Percentiles rank a stretch among this genome's conserved stretches.
Conservation (phyloP, 148 eudicot species). For the Simmondsia chinensis region DNA sequence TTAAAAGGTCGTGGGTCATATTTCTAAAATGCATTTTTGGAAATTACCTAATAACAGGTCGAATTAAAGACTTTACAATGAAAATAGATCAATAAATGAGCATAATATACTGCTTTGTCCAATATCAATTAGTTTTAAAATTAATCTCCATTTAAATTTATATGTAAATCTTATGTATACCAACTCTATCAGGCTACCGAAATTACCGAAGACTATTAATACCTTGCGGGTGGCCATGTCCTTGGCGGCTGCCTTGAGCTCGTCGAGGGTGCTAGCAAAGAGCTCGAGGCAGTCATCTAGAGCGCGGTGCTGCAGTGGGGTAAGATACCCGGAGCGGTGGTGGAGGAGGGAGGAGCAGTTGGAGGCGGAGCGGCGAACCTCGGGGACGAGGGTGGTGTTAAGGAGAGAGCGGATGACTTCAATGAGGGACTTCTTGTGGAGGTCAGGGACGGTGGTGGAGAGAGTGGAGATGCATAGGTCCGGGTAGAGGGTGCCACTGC, state of each 20-base stretch:
- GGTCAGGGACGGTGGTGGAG: slow-evolving; percentile 40
- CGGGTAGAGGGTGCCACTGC: slow-evolving; percentile 57
- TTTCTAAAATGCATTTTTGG: too few species aligned
- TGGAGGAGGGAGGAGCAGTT: slow-evolving; percentile 24
- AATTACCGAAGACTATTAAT: too few species aligned
- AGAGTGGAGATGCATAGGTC: slow-evolving; percentile 68
- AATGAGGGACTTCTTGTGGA: slow-evolving; percentile 33
- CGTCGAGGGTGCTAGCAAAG: slow-evolving; percentile 31
- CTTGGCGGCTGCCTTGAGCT: slow-evolving; percentile 31
- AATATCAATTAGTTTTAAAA: too few species aligned
- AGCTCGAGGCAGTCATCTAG: slow-evolving; percentile 74
- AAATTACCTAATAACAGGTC: too few species aligned
- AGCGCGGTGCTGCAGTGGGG: slow-evolving; percentile 39
- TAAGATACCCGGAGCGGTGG: slow-evolving; percentile 4
- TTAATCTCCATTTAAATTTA: too few species aligned
- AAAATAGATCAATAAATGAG: too few species aligned
- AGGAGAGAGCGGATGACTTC: slow-evolving; percentile 43
- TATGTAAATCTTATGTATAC: too few species aligned
- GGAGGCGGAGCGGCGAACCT: slow-evolving; percentile 24
- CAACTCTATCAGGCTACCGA: too few species aligned
- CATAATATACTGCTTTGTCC: too few species aligned
- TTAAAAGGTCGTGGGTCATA: too few species aligned
- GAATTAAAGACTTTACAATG: too few species aligned
- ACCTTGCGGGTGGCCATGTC: too few species aligned
- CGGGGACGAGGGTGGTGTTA: slow-evolving; percentile 27